Base-by-base conservation (phyloP, 2,329 filamentous ascomycete genomes). In the Sarocladium kiliense region DNA sequence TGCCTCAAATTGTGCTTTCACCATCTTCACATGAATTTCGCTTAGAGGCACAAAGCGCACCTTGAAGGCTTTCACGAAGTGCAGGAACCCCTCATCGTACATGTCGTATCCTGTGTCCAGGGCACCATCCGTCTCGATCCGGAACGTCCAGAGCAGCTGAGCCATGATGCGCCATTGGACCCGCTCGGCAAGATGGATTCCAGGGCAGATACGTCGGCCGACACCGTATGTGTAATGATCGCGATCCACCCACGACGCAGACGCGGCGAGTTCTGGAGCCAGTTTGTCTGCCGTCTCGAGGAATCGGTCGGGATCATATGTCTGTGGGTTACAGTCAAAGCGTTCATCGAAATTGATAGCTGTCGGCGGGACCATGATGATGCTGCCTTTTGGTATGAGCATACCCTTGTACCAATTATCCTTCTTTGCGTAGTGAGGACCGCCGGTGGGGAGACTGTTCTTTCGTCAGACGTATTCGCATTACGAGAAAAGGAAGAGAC, bases 171-270 rank as follows among this genome's bases (percentile, higher is more conserved):
- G 26, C 47, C 47, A 51, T 18, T 51, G 47, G 12, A 51, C 25
- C 10, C 74, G 69, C 62, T 80, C 77, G 2, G 76, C 75, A 4
- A 81, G 67, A 56, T 80, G 74, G 12, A 77, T 74, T 0, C 77
- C 77, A 0, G 71, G 72, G 58, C 77, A 79, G 23, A 79, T 71
- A 6, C 77, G 71, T 1, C 77, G 68, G 1, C 77, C 77, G 12
- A 67, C 69, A 3, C 76, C 76, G 60, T 77, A 79, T 2, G 67
- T 67, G 58, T 74, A 79, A 59, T 79, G 76, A 56, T 75, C 71
- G 7, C 71, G 67, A 5, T 58, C 55, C 10, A 55, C 50, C 16
- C 60, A 60, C 41, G 59, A 60, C 2, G 60, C 59, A 10, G 32
- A 41, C 2, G 57, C 57, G 2, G 69, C 65, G 65, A 12, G 63